These are phyloP conservation scores for Neurospora pannonica DNA, from an alignment of 495 filamentous ascomycete genomes.

Conservation along the genomic window DNA sequence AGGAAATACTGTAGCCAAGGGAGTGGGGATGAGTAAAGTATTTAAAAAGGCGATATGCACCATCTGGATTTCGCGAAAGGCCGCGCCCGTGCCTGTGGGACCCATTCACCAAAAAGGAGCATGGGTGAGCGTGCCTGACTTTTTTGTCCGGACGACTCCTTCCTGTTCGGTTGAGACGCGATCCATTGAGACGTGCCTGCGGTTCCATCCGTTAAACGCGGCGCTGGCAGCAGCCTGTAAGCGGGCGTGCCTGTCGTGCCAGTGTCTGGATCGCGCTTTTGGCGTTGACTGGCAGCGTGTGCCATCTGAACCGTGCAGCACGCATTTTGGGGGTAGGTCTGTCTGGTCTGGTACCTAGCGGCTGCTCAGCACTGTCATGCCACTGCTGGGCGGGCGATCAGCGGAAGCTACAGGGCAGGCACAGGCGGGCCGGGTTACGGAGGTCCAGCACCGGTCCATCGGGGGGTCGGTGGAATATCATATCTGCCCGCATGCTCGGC, in stretches of 20 bases:
- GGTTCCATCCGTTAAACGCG: not conserved
- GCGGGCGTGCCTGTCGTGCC: not conserved
- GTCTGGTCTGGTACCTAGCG: not conserved
- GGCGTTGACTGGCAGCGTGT: not conserved
- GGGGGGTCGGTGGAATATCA: not conserved
- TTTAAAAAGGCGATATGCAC: not conserved
- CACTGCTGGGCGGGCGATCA: not conserved
- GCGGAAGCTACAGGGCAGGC: not conserved
- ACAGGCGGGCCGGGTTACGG: not conserved
- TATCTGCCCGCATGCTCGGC: not conserved
- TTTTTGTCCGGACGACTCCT: not conserved
- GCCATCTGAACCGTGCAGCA: not conserved
- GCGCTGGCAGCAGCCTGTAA: not conserved
- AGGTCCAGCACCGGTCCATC: not conserved
- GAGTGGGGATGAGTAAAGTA: not conserved
- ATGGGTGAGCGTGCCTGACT: not conserved
- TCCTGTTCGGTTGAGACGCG: not conserved
- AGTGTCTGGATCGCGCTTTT: not conserved
- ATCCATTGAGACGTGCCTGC: not conserved
- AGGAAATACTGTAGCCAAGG: not conserved
- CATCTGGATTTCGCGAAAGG: not conserved
- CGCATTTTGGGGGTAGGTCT: not conserved
- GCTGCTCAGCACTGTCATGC: not conserved
- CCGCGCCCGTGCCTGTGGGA: not conserved
- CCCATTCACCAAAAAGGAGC: not conserved